These are phyloP conservation scores for Zea luxurians DNA, from an alignment of 176 grass and related monocot genomes.

Conservation along the genomic window DNA sequence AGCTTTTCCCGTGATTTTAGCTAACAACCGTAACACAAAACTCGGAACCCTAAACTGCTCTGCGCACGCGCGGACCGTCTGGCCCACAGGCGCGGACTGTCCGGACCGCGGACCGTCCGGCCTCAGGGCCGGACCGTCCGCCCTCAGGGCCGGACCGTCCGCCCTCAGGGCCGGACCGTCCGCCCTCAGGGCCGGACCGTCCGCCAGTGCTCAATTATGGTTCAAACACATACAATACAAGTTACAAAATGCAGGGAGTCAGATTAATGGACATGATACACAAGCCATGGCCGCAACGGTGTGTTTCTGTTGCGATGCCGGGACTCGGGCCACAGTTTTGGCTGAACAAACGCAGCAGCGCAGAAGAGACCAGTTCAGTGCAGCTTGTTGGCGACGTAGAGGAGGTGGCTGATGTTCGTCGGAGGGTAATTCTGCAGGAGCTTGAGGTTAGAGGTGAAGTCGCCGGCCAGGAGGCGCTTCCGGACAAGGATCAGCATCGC, in stretches of 20 bases:
- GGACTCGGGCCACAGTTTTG: background rate
- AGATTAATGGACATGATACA: background rate
- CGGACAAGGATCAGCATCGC: slow-evolving; percentile 88
- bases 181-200: no score
- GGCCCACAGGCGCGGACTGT: no score
- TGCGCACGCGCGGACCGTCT: no score
- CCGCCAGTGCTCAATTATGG: no score
- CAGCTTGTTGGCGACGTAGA: slow-evolving; percentile 90
- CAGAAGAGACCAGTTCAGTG: slow-evolving; percentile 23
- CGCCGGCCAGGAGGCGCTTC: slow-evolving; percentile 65
- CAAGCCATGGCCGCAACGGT: background rate
- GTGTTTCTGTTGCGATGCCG: background rate
- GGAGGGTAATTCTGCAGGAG: slow-evolving; percentile 85
- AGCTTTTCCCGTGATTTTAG: no score
- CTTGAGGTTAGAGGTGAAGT: slow-evolving; percentile 78
- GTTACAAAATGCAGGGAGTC: background rate
- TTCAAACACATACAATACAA: background rate
- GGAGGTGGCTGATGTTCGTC: slow-evolving; percentile 85
- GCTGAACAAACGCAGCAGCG: background rate
- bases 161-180: no score
- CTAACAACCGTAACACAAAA: no score
- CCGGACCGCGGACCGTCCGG: no score
- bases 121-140: no score
- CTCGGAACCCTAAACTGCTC: no score
- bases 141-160: no score